A percentile compares a stretch with the other conserved stretches of the same genome.
Evolutionary conservation across 2,329 filamentous ascomycete species (phyloP).

Genomic region (Torrubiellomyces zombiae): DNA sequence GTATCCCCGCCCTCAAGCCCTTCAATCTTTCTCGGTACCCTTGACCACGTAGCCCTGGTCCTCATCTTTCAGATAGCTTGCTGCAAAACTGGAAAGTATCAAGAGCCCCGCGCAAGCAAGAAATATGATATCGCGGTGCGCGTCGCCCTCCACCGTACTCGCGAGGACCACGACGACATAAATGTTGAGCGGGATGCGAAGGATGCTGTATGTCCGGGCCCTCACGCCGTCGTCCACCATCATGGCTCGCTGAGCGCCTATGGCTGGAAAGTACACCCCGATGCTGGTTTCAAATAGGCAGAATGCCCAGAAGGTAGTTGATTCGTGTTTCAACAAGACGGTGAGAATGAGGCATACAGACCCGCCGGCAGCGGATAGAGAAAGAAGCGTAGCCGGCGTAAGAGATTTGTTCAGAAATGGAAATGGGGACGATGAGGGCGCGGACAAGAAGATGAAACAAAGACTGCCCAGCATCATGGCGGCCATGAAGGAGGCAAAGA

Average conservation of each 20-base stretch:
- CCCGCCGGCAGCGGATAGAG: neutral
- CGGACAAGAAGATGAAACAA: neutral
- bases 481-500: slow-evolving; percentile 40
- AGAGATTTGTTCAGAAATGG: too few relatives aligned
- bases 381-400: slow-evolving; percentile 14
- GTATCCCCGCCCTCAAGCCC: too few relatives aligned
- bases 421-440: slow-evolving; percentile 1
- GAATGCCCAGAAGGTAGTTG: slow-evolving; percentile 35
- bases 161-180: too few relatives aligned
- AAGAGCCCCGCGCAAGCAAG: too few relatives aligned
- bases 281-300: slow-evolving; percentile 40
- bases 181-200: slow-evolving; percentile 40
- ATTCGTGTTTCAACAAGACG: slow-evolving; percentile 23
- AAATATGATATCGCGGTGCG: too few relatives aligned
- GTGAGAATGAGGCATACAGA: neutral
- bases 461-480: slow-evolving; percentile 39
- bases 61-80: too few relatives aligned
- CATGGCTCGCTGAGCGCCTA: slow-evolving; percentile 35
- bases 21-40: too few relatives aligned
- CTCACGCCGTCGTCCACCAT: slow-evolving; percentile 35
- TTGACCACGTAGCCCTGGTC: too few relatives aligned
- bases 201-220: slow-evolving; percentile 36
- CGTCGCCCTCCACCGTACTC: too few relatives aligned
- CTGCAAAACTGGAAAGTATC: too few relatives aligned
- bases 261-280: slow-evolving; percentile 39